Evolutionary conservation across 208 protist genomes (phyloP), one percentile per base, ranked within the genome.

Genomic region (Leishmania guyanensis): DNA sequence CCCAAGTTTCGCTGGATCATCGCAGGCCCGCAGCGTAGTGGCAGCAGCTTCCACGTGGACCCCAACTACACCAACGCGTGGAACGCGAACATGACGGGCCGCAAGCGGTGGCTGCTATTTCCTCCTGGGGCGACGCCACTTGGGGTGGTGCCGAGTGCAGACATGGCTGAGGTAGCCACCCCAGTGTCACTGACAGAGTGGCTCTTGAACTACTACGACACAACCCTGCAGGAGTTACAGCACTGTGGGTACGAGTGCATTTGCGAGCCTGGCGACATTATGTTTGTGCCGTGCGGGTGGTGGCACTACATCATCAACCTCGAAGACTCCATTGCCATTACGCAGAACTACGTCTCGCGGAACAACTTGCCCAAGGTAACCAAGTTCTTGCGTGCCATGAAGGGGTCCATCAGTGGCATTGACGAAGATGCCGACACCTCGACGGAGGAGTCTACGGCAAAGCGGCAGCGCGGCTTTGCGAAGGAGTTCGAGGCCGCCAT

Each of bases 251-350:
- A 95, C 82, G 92, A 97, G 86, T 95, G 91, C 76, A 90, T 97
- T 72, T 95, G 90, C 70, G 90, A 94, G 82, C 90, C 93, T 16
- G 95, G 95, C 26, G 95, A 98, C 77, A 96, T 96, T 65, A 93
- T 98, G 86, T 98, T 96, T 73, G 86, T 98, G 58, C 95, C 95
- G 65, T 91, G 92, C 79, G 94, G 94, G 48, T 98, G 95, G 95
- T 98, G 95, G 95, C 95, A 98, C 86, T 94, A 84, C 79, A 91
- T 97, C 50, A 91, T 98, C 80, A 98, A 98, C 85, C 85, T 97
- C 12, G 94, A 96, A 76, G 87, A 94, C 80, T 93, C 93, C 56
- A 85, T 97, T 48, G 93, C 93, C 65, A 92, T 98, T 60, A 98
- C 95, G 60, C 95, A 98, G 75, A 98, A 98, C 86, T 98, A 96